These are phyloP conservation scores for Pezicula neosporulosa DNA, from an alignment of 2,329 filamentous ascomycete species.

Conservation along the genomic window DNA sequence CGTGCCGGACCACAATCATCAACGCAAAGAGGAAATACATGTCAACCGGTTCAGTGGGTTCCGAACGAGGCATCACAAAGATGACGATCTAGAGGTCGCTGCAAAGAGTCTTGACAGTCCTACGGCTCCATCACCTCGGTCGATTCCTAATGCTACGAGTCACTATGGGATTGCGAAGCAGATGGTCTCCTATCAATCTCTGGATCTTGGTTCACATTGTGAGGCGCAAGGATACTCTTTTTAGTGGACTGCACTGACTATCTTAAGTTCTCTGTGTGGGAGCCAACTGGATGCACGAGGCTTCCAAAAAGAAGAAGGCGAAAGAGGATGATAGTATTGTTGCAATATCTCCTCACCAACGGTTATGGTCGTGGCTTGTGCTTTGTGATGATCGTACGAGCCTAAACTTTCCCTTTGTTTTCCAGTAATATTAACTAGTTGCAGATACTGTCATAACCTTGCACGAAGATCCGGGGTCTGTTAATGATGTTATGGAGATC, in stretches of 20 bases:
- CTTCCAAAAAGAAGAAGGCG: slow-evolving; percentile 21
- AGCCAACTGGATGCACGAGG: slow-evolving; percentile 59
- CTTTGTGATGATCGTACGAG: slow-evolving; percentile 59
- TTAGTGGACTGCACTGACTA: background rate
- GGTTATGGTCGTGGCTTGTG: slow-evolving; percentile 70
- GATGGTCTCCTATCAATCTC: slow-evolving; percentile 73
- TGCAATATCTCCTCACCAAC: slow-evolving; percentile 31
- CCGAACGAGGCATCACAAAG: slow-evolving; percentile 8
- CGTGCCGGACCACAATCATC: slow-evolving; percentile 37
- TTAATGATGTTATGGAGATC: slow-evolving; percentile 26
- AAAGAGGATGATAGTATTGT: slow-evolving; percentile 32
- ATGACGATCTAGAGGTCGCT: slow-evolving; percentile 21
- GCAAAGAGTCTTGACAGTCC: slow-evolving; percentile 9
- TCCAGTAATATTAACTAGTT: background rate
- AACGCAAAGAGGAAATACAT: slow-evolving; percentile 7
- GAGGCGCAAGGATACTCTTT: slow-evolving; percentile 20
- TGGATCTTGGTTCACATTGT: slow-evolving; percentile 67
- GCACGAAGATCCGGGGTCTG: slow-evolving; percentile 49
- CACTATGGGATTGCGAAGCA: slow-evolving; percentile 56
- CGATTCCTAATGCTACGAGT: slow-evolving; percentile 14
- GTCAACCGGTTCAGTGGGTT: slow-evolving; percentile 9
- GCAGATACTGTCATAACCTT: slow-evolving; percentile 67
- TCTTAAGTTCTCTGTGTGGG: slow-evolving; percentile 62
- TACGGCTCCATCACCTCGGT: background rate
- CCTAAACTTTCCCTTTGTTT: background rate